Base-by-base conservation (phyloP, 1,284 basidiomycete genomes). In the Pisolithus thermaeus region DNA sequence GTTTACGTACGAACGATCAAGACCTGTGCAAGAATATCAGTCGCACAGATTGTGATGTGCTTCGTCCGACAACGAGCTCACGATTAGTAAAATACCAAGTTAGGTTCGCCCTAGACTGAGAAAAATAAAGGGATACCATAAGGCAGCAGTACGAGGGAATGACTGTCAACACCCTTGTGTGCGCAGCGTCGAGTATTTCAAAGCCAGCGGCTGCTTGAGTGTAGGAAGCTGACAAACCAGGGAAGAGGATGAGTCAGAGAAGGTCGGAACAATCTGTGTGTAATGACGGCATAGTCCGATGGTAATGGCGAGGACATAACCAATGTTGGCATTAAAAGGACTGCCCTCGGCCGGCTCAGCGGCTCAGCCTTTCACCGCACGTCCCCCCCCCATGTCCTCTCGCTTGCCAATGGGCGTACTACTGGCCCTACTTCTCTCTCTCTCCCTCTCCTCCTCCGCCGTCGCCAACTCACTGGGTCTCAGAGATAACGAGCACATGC, bases 141-240 rank as follows among this genome's bases (percentile, higher is more conserved):
- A 84, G 71, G 68, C 81, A 84, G 60, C 81, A 84, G 61, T 84
- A 85, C 7, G 81, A 83, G 46, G 84, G 62, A 46, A 84, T 83
- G 59, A 85, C 18, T 20, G 18, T 20, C 18, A 20, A 20, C 18
- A 20, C 18, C 18, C 18, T 20, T 20, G 18, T 20, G 18, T 20
- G 18, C 18, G 18, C 18, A 20, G 28, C 11, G 28, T 30, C 28
- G 3, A 7, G 27, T 7, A 30, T 11, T 30, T 30, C 8, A 9
- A 30, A 30, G 28, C 2, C 28, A 30, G 28, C 28, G 28, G 28
- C 28, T 8, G 11, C 3, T 30, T 11, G 12, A 9, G 30, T 30
- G 30, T 30, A 9, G 30, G 30, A 30, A 14, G 32, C 32, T 35
- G 32, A 35, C 32, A 35, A 35, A 14, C 32, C 11, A 14, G 32